Percentiles rank a stretch among this genome's conserved stretches.
These are phyloP conservation scores for Moesziomyces globuligerus DNA, from an alignment of 1,284 basidiomycete species.

Conservation along the genomic window DNA sequence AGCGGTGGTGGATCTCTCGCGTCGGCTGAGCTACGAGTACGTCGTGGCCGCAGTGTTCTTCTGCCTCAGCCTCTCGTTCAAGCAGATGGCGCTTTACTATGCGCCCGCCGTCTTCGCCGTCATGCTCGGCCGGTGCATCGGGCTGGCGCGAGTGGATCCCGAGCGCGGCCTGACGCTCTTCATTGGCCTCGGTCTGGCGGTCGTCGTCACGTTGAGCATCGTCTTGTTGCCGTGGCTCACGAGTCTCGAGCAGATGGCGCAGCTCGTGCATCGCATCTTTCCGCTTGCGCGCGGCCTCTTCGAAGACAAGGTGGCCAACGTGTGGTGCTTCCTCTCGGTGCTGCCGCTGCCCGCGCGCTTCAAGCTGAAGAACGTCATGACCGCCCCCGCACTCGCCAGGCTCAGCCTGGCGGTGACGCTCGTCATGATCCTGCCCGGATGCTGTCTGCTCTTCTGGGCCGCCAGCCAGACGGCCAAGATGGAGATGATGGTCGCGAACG, in stretches of 20 bases:
- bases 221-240: conserved; percentile 81
- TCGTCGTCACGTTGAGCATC: conserved; percentile 73
- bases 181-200: conserved; percentile 73
- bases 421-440: conserved; percentile 63
- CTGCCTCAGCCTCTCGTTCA: conserved; percentile 84
- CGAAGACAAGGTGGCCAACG: conserved; percentile 95
- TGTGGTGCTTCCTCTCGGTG: conserved; percentile 74
- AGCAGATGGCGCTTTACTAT: conserved; percentile 95
- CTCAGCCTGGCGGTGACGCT: conserved; percentile 67
- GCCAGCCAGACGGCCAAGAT: conserved; percentile 56
- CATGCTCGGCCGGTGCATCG: conserved; percentile 71
- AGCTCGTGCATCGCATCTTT: conserved; percentile 83
- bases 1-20: conserved; percentile 55
- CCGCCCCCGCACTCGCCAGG: conserved; percentile 57
- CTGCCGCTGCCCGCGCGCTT: conserved; percentile 54
- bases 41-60: conserved; percentile 82
- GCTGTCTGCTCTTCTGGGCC: conserved; percentile 56
- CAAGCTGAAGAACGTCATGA: conserved; percentile 55
- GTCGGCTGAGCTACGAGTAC: conserved; percentile 69
- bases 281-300: conserved; percentile 89
- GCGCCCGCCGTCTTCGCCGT: conserved; percentile 75
- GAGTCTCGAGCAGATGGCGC: conserved; percentile 71
- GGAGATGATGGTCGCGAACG: conserved; percentile 58
- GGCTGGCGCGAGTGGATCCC: conserved; percentile 81
- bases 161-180: conserved; percentile 75